Evolutionary conservation across 225 moss, liverwort and hornwort genomes (phyloP).

Genomic region (Asterella californica): DNA sequence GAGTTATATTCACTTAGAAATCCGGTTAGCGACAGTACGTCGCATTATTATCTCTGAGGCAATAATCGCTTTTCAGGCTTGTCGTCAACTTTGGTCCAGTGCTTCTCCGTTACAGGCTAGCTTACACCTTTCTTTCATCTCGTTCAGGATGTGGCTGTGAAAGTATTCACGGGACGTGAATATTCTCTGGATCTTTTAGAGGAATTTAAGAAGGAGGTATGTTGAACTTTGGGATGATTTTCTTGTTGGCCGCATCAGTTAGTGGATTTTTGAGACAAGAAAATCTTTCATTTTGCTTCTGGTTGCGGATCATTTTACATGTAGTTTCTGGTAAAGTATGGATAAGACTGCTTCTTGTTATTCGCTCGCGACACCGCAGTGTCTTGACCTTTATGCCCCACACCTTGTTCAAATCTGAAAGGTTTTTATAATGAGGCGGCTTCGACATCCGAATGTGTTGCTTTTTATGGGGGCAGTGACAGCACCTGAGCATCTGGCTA

Average conservation of each 20-base stretch:
- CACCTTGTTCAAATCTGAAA: slow-evolving; percentile 19
- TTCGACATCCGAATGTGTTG: slow-evolving; percentile 91
- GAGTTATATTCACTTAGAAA: background rate
- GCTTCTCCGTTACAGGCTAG: background rate
- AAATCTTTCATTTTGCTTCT: too few relatives aligned
- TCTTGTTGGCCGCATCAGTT: background rate
- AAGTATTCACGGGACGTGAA: slow-evolving; percentile 80
- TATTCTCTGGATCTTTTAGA: slow-evolving; percentile 64
- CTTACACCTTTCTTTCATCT: background rate
- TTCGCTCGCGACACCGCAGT: background rate
- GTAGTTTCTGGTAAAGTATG: too few relatives aligned
- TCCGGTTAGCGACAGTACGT: background rate
- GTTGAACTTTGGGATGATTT: background rate
- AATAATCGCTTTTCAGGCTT: background rate
- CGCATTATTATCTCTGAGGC: background rate
- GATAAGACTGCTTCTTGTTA: too few relatives aligned
- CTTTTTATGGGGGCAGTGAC: slow-evolving; percentile 95
- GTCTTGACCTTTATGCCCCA: background rate
- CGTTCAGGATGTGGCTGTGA: slow-evolving; percentile 90
- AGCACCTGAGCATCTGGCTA: slow-evolving; percentile 76
- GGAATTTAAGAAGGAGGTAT: slow-evolving; percentile 90
- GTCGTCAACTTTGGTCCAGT: background rate
- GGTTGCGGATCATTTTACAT: too few relatives aligned
- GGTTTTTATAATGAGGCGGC: slow-evolving; percentile 88
- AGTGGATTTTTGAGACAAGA: too few relatives aligned